Conservation (phyloP, 768 basidiomycete genomes). For the Panellus pusillus region DNA sequence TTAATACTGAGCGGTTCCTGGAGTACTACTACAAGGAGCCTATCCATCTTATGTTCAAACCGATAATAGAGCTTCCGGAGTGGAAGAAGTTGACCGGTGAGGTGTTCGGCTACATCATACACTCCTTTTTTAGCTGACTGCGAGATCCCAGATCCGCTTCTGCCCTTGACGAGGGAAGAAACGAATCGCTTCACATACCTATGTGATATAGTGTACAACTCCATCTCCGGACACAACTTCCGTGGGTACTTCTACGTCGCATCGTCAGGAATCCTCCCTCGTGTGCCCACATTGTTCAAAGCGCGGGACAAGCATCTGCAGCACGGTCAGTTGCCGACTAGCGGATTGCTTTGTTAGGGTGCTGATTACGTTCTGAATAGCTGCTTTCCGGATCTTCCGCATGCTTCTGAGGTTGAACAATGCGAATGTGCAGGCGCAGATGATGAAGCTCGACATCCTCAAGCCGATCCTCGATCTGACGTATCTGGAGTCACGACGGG, state of each 20-base stretch:
- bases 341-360: neutral
- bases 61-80: slow-evolving; percentile 73
- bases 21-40: slow-evolving; percentile 93
- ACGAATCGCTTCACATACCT: slow-evolving; percentile 86
- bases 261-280: slow-evolving; percentile 71
- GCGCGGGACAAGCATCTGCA: slow-evolving; percentile 90
- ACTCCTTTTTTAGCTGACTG: slow-evolving; percentile 2
- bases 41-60: slow-evolving; percentile 75
- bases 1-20: slow-evolving; percentile 84
- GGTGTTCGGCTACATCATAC: slow-evolving; percentile 17
- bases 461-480: slow-evolving; percentile 83
- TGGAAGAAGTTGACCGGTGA: slow-evolving; percentile 46
- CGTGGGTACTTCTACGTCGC: slow-evolving; percentile 90
- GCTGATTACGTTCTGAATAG: slow-evolving; percentile 40
- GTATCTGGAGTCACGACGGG: slow-evolving; percentile 77
- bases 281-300: slow-evolving; percentile 75
- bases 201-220: slow-evolving; percentile 88
- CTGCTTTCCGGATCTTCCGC: slow-evolving; percentile 90
- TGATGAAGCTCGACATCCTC: slow-evolving; percentile 84
- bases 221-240: slow-evolving; percentile 86
- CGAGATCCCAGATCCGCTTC: slow-evolving; percentile 43
- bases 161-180: slow-evolving; percentile 67
- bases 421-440: slow-evolving; percentile 65
- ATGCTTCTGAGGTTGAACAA: slow-evolving; percentile 83
- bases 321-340: slow-evolving; percentile 62